Percentiles rank a stretch among this genome's conserved stretches.
Evolutionary conservation across 306 rosid species (phyloP).

Genomic region (Gleditsia sinensis): DNA sequence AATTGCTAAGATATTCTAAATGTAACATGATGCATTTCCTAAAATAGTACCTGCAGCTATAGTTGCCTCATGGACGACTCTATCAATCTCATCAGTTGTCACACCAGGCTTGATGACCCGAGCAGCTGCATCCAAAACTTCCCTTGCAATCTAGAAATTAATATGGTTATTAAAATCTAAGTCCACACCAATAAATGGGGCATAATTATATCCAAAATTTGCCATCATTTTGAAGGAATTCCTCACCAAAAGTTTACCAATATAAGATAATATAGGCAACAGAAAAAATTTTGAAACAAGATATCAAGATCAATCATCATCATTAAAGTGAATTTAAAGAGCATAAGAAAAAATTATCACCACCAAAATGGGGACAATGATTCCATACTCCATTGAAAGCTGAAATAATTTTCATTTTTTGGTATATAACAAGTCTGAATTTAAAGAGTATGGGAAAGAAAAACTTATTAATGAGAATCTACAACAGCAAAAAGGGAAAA

Average conservation of each 20-base stretch:
- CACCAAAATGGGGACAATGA: conserved; percentile 1
- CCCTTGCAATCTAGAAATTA: conserved; percentile 72
- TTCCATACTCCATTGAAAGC: not conserved
- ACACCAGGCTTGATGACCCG: conserved; percentile 81
- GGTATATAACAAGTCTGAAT: not conserved
- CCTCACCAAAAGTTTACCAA: conserved; percentile 3
- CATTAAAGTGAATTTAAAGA: too few relatives aligned
- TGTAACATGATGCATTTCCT: not conserved
- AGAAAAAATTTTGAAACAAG: not conserved
- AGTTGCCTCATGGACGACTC: conserved; percentile 91
- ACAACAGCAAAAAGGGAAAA: not conserved
- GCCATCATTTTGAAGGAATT: not conserved
- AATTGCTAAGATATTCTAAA: not conserved
- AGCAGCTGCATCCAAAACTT: conserved; percentile 95
- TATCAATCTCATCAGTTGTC: conserved; percentile 93
- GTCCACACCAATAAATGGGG: not conserved
- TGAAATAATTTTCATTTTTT: too few relatives aligned
- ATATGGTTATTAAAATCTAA: not conserved
- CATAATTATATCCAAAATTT: not conserved
- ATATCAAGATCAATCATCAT: not conserved
- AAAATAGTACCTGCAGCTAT: conserved; percentile 73
- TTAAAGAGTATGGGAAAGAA: not conserved
- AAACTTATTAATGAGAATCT: not conserved
- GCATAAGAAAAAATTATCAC: too few relatives aligned
- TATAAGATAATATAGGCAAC: not conserved